Conservation (phyloP, 129 eudicot species). For the Rutidosis leptorrhynchoides region DNA sequence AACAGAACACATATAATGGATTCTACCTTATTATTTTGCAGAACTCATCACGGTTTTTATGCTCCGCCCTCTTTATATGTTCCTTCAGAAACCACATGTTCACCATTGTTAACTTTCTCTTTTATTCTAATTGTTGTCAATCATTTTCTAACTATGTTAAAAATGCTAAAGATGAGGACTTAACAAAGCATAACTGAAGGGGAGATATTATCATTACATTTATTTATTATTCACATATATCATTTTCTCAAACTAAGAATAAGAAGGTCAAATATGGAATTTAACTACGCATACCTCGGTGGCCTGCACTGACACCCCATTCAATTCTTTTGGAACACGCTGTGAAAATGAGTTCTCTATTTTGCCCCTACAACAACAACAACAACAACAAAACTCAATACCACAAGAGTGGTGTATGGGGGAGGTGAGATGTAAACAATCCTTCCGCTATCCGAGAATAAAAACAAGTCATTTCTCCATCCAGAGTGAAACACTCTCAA, state of each 20-base stretch:
- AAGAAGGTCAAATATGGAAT: slow-evolving; percentile 1
- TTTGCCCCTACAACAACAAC: no score
- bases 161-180: background rate
- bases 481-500: no score
- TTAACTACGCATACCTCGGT: slow-evolving; percentile 56
- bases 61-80: slow-evolving; percentile 77
- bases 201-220: background rate
- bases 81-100: slow-evolving; percentile 54
- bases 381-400: no score
- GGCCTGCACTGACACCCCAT: slow-evolving; percentile 59
- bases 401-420: no score
- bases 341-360: slow-evolving; percentile 37
- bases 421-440: no score
- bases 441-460: no score
- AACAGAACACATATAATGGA: background rate
- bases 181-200: background rate
- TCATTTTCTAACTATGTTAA: background rate
- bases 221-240: background rate
- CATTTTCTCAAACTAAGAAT: slow-evolving; percentile 5
- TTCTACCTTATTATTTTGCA: slow-evolving; percentile 89
- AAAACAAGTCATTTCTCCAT: no score
- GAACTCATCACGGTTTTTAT: slow-evolving; percentile 91
- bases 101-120: slow-evolving; percentile 67
- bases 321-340: slow-evolving; percentile 40
- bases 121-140: slow-evolving; percentile 16